Percentiles rank a stretch among this genome's conserved stretches.
Evolutionary conservation across 2,329 filamentous ascomycete genomes (phyloP).

Genomic region (Thielaviopsis euricoi): DNA sequence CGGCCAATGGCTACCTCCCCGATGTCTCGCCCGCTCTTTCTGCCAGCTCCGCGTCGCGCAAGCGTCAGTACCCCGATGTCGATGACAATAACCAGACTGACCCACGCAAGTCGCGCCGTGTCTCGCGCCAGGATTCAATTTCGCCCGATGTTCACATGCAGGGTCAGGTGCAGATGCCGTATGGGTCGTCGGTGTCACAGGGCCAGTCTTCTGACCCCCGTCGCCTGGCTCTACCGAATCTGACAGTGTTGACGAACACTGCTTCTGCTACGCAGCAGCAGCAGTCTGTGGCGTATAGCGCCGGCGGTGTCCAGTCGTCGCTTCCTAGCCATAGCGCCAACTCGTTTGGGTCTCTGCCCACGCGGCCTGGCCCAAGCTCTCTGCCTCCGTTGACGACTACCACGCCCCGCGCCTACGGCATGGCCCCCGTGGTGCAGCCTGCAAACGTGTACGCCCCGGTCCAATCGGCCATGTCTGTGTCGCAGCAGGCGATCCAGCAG

Average conservation of each 20-base stretch:
- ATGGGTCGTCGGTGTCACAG: background rate
- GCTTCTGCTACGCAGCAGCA: background rate
- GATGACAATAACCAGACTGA: constrained; percentile 2
- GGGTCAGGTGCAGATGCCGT: background rate
- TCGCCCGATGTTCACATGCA: background rate
- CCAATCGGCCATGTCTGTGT: too few species aligned
- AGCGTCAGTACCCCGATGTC: constrained; percentile 13
- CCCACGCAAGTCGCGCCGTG: constrained; percentile 4
- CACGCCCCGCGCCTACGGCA: too few species aligned
- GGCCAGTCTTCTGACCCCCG: background rate
- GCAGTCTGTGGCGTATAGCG: background rate
- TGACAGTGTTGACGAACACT: constrained; percentile 4
- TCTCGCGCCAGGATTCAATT: background rate
- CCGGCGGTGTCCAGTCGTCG: too few species aligned
- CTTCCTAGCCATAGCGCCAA: too few species aligned
- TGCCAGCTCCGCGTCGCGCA: constrained; percentile 11
- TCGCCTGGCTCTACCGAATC: constrained; percentile 4
- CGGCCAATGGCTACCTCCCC: background rate
- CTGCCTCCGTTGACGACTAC: too few species aligned
- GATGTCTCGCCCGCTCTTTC: constrained; percentile 7
- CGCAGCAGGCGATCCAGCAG: background rate
- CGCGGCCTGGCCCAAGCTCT: too few species aligned
- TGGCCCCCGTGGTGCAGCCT: too few species aligned
- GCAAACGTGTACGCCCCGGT: too few species aligned
- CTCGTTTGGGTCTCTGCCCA: too few species aligned